phyloP scores from a whole-genome alignment of 768 basidiomycete species.

The Pisolithus tinctorius region DNA sequence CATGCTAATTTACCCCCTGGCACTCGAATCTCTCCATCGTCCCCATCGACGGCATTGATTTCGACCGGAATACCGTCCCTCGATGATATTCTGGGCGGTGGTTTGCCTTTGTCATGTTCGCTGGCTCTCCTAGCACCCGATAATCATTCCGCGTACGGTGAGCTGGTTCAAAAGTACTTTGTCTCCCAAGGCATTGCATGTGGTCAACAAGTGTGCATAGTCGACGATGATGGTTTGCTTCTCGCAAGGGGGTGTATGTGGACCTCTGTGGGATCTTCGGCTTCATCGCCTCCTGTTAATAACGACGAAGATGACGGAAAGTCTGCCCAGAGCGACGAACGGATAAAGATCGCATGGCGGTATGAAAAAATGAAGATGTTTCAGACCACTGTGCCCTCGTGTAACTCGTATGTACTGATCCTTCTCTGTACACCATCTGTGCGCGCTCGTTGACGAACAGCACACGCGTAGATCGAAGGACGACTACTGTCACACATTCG shows the following conservation, averaged over 20 bases:
- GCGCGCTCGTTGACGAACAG: conserved; percentile 4
- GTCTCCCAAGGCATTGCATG: conserved; percentile 78
- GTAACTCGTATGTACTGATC: conserved; percentile 41
- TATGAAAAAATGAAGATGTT: conserved; percentile 93
- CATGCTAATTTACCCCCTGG: conserved; percentile 38
- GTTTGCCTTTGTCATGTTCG: conserved; percentile 75
- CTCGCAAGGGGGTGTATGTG: conserved; percentile 81
- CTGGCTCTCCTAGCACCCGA: conserved; percentile 79
- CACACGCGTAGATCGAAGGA: conserved; percentile 39
- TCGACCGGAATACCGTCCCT: conserved; percentile 91
- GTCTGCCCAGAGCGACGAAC: conserved; percentile 38
- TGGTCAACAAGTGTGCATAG: conserved; percentile 62
- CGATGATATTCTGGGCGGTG: conserved; percentile 93
- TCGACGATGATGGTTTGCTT: conserved; percentile 50
- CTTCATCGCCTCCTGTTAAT: conserved; percentile 13
- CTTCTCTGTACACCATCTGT: not conserved
- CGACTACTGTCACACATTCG: conserved; percentile 64
- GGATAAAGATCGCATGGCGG: conserved; percentile 95
- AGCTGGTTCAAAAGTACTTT: conserved; percentile 83
- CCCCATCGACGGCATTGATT: conserved; percentile 48
- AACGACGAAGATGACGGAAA: conserved; percentile 30
- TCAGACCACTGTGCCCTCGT: conserved; percentile 66
- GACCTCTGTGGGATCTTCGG: conserved; percentile 34
- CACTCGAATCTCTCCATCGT: conserved; percentile 52
- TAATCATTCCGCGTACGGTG: conserved; percentile 76